phyloP scores from a whole-genome alignment of 2,329 filamentous ascomycete genomes.

The Tolypocladium endophyticum region DNA sequence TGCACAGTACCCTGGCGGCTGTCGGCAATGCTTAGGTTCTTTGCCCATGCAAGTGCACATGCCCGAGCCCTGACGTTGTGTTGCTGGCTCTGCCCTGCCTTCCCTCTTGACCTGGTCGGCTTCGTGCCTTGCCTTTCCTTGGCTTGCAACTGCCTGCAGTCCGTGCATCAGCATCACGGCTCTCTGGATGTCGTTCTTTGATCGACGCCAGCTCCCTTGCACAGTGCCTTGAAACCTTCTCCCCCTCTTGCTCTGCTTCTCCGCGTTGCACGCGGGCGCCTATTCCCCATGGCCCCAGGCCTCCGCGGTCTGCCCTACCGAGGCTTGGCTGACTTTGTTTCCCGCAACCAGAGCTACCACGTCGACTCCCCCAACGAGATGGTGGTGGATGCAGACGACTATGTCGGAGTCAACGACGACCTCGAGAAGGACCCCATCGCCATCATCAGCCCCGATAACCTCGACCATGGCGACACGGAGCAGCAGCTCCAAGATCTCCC shows the following conservation, averaged over 20 bases:
- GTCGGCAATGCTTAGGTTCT: neutral
- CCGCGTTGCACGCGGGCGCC: neutral
- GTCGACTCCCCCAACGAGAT: slow-evolving; percentile 46
- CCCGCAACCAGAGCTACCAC: slow-evolving; percentile 35
- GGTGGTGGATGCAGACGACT: slow-evolving; percentile 45
- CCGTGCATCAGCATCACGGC: neutral
- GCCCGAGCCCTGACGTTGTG: neutral
- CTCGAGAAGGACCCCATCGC: slow-evolving; percentile 40
- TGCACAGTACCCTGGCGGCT: neutral
- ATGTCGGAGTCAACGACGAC: slow-evolving; percentile 37
- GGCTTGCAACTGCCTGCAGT: neutral
- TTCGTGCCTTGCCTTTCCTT: neutral
- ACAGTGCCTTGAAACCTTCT: neutral
- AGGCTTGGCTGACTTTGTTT: slow-evolving; percentile 14
- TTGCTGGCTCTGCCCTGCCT: neutral
- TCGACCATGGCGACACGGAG: slow-evolving; percentile 34
- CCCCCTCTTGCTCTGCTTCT: neutral
- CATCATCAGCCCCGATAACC: slow-evolving; percentile 43
- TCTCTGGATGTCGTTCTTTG: neutral
- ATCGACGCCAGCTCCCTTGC: neutral
- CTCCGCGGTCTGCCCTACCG: slow-evolving; percentile 10
- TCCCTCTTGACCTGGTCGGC: neutral
- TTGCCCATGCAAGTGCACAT: neutral
- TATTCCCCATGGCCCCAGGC: slow-evolving; percentile 9
- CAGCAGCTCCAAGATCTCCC: slow-evolving; percentile 31